Conservation (phyloP, 2,329 filamentous ascomycete species). For the Colletotrichum cordylinicola region DNA sequence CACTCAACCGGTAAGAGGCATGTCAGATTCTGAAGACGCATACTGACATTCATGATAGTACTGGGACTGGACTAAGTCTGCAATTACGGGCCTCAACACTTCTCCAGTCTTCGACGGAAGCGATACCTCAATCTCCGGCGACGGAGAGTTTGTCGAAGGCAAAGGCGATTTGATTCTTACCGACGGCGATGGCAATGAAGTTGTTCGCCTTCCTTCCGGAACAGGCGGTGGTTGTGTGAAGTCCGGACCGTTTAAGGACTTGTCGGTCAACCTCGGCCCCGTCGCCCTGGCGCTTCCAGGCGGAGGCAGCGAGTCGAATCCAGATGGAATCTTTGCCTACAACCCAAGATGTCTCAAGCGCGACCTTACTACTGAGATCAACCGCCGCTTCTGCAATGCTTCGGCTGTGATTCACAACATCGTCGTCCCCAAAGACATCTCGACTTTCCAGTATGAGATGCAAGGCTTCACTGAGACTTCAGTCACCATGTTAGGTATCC, state of each 20-base stretch:
- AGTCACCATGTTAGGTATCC: conserved; percentile 32
- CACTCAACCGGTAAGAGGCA: conserved; percentile 37
- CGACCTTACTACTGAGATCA: conserved; percentile 32
- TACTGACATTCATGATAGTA: conserved; percentile 34
- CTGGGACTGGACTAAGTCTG: conserved; percentile 51
- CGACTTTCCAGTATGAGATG: conserved; percentile 51
- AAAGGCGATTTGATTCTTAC: conserved; percentile 30
- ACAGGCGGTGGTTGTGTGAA: conserved; percentile 61
- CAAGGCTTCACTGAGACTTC: conserved; percentile 37
- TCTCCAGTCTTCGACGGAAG: conserved; percentile 56
- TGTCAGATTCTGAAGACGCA: too few species aligned
- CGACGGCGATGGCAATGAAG: conserved; percentile 28
- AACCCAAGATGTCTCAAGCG: conserved; percentile 50
- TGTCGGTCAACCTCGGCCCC: conserved; percentile 46
- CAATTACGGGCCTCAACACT: conserved; percentile 36
- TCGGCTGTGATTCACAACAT: conserved; percentile 42
- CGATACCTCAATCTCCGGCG: conserved; percentile 47
- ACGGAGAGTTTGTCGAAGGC: conserved; percentile 40
- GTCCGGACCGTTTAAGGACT: conserved; percentile 52
- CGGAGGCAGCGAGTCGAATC: conserved; percentile 11
- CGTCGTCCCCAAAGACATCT: conserved; percentile 37
- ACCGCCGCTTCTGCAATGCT: conserved; percentile 29
- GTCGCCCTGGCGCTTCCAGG: conserved; percentile 33
- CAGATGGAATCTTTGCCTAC: conserved; percentile 36
- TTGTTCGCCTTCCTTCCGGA: conserved; percentile 46